Evolutionary conservation across 306 rosid species (phyloP).

Genomic region (Vachellia pachyceras): DNA sequence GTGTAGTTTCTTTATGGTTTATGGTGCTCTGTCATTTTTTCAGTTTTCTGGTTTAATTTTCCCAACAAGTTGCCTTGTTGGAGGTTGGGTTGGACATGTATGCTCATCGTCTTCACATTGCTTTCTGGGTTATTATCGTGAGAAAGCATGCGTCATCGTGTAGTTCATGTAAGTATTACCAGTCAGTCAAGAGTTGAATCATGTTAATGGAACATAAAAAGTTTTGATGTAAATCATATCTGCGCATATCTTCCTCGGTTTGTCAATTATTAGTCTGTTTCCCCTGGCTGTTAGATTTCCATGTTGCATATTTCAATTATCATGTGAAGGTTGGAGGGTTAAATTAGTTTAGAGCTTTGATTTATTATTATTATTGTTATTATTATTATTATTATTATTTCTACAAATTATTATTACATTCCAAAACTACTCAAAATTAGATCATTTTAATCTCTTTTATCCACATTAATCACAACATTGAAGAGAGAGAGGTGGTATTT

Average conservation of each 20-base stretch:
- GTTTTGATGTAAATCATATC: conserved; percentile 30
- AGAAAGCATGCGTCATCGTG: conserved; percentile 44
- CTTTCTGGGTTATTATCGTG: conserved; percentile 50
- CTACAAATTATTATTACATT: no score
- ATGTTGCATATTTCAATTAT: no score
- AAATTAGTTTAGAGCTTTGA: no score
- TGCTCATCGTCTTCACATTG: conserved; percentile 7
- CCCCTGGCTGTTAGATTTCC: background rate
- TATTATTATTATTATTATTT: no score
- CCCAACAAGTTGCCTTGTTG: conserved; percentile 1
- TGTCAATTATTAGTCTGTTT: background rate
- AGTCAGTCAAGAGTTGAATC: conserved; percentile 1
- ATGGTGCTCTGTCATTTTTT: background rate
- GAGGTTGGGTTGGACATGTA: conserved; percentile 42
- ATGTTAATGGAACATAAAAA: conserved; percentile 32
- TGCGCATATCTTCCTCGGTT: background rate
- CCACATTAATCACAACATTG: no score
- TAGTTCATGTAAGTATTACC: conserved; percentile 33
- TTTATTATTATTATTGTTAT: no score
- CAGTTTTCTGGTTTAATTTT: conserved; percentile 31
- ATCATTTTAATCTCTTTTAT: no score
- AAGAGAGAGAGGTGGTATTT: no score
- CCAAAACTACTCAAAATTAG: no score
- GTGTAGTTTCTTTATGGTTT: conserved; percentile 37
- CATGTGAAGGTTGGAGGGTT: no score